Base-by-base conservation (phyloP, 257 asterid genomes). In the Solanum gandarillasii region DNA sequence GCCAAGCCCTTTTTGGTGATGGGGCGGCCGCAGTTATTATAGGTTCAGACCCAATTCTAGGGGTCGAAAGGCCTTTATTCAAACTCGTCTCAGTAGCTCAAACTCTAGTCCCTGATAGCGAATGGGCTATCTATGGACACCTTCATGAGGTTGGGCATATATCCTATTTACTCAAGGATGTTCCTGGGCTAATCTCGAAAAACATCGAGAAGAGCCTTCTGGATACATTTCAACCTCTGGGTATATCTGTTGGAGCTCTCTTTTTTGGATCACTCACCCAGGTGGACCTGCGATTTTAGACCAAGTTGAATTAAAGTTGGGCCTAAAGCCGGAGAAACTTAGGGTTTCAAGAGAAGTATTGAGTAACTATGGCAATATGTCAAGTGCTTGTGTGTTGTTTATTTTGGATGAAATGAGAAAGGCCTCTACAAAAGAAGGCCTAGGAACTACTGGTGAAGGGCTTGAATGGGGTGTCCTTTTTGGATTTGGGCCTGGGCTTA, bases 221-320 rank as follows among this genome's bases (percentile, higher is more conserved):
- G 32, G 95, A 92, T 55, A 95, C 97, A 2, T 94, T 95, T 12
- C 84, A 87, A 4, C 94, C 97, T 2, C 20, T 92, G 5, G 95
- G 94, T 0, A 92, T 94, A 5, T 83, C 93, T 95, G 94, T 29
- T 94, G 96, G 96, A 94, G 93, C 87, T 91, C 95, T 1, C 12
- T 94, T 2, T 94, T 94, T 83, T 94, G 95, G 98, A 89, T 93
- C 1, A 94, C 94, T 0, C 98, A 95, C 23, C 98, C 95, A 0
- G 98, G 98, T 0, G 98, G 98, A 70, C 95, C 92, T 0, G 98
- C 95, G 11, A 93, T 95, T 3, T 62, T 94, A 12, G 96, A 95
- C 55, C 95, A 92, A 89, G 92, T 95, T 9, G 98, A 95, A 86
- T 36, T 14, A 35, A 92, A 92, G 34, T 27, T 95, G 60, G 94